phyloP scores from a whole-genome alignment of 108 stramenopile species.

The Schizochytrium sp. region DNA sequence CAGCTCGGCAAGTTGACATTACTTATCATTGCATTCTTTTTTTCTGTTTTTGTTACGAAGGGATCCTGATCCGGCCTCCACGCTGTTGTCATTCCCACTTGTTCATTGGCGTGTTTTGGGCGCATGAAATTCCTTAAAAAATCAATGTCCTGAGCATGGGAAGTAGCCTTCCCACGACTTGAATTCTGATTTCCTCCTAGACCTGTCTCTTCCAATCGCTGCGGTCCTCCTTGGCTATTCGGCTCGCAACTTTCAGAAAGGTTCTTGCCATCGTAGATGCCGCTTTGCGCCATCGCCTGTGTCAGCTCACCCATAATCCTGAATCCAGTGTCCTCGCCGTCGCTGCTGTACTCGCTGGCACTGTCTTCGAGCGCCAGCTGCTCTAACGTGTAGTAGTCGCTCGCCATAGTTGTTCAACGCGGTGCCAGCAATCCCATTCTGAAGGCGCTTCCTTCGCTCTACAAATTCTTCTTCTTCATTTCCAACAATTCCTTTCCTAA shows the following conservation, averaged over 20 bases:
- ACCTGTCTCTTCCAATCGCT: not conserved
- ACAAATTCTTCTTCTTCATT: not conserved
- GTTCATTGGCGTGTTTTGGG: not conserved
- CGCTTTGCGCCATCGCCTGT: not conserved
- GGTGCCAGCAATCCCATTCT: not conserved
- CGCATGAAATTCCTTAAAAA: not conserved
- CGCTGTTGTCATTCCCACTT: too few relatives aligned
- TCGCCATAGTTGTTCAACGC: not conserved
- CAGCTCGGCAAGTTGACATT: too few relatives aligned
- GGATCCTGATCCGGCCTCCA: too few relatives aligned
- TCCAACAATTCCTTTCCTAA: not conserved
- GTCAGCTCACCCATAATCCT: conserved; percentile 8
- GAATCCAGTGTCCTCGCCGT: not conserved
- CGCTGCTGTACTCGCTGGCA: conserved; percentile 51
- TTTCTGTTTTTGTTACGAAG: too few relatives aligned
- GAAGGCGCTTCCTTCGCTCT: not conserved
- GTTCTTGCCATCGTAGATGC: too few relatives aligned
- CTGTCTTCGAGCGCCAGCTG: conserved; percentile 19
- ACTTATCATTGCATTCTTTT: too few relatives aligned
- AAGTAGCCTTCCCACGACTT: not conserved
- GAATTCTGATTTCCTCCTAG: not conserved
- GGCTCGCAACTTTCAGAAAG: not conserved
- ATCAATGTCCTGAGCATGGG: not conserved
- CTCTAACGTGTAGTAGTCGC: conserved; percentile 32
- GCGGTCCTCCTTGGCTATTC: not conserved